Base-by-base conservation (phyloP, 169 alveolate genomes). In the Neospora caninum region DNA sequence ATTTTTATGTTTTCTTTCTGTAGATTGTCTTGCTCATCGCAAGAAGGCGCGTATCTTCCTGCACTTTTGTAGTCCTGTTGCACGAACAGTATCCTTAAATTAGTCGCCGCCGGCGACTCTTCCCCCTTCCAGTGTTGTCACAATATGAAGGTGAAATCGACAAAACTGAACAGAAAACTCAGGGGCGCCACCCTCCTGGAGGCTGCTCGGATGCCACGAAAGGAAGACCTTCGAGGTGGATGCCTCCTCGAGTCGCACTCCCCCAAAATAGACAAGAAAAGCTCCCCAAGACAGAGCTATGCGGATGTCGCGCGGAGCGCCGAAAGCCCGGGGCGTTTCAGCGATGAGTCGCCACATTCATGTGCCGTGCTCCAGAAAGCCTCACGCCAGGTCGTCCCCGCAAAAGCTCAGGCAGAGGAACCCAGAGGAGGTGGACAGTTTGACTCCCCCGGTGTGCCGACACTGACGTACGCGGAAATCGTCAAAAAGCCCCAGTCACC, bases 11-110 rank as follows among this genome's bases (percentile, higher is more conserved):
- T 49, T 49, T 49, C 58, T 49, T 64, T 27, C n/a, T 27, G n/a
- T 64, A 64, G 31, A 64, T 64, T 27, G 73, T 64, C 73, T 64
- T 64, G 73, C 73, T 64, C 73, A 64, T 64, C 73, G 73, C 73
- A 7, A 64, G 64, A 53, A 53, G n/a, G n/a, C 20, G 73, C n/a
- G 7, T 27, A 64, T 16, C n/a, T 7, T 64, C 20, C 73, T 27
- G 25, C n/a, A 1, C 73, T 0, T 13, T 27, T 27, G 73, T 22
- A 29, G 31, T 22, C 31, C 25, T 64, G 25, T 16, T 29, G n/a
- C n/a, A 10, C 73, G n/a, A 16, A 6, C 4, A 1, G 25, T 64
- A 29, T 64, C 73, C n/a, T 22, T 16, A 22, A 0, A 1, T 64
- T 10, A 0, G 31, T 64, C n/a, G 73, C 73, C 73, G 1, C 73